Percentiles rank a stretch among this genome's conserved stretches.
Conservation (phyloP, 164 flowering plant species). For the Vitis riparia region DNA sequence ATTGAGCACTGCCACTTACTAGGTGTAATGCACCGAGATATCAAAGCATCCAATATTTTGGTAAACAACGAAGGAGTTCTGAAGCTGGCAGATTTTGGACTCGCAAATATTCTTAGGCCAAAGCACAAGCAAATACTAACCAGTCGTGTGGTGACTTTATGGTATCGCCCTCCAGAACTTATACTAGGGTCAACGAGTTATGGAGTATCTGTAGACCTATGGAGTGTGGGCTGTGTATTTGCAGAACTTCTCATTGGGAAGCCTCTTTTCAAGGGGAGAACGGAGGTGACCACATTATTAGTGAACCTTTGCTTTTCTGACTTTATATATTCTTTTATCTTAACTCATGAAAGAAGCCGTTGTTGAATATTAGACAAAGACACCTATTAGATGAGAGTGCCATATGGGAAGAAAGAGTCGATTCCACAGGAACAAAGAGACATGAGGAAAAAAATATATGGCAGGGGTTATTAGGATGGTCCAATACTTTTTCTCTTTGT, state of each 20-base stretch:
- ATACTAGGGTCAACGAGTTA: slow-evolving; percentile 60
- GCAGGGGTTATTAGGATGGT: not conserved
- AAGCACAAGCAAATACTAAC: slow-evolving; percentile 49
- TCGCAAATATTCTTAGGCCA: slow-evolving; percentile 44
- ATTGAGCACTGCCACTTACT: slow-evolving; percentile 74
- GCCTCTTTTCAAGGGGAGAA: slow-evolving; percentile 66
- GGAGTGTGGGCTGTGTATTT: slow-evolving; percentile 80
- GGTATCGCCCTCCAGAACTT: slow-evolving; percentile 85
- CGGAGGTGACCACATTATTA: slow-evolving; percentile 40
- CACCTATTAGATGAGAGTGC: no score
- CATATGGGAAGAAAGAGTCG: not conserved
- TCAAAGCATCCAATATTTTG: slow-evolving; percentile 60
- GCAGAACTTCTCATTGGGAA: slow-evolving; percentile 61
- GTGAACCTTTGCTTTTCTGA: no score
- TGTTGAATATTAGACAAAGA: no score
- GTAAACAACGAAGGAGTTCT: slow-evolving; percentile 54
- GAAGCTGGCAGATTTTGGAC: slow-evolving; percentile 64
- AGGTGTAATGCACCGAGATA: slow-evolving; percentile 74
- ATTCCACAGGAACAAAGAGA: not conserved
- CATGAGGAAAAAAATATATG: not conserved
- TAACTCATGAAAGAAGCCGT: no score
- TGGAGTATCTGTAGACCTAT: slow-evolving; percentile 58
- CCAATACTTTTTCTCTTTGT: no score
- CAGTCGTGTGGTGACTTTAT: slow-evolving; percentile 72
- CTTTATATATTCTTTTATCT: no score